Conservation (phyloP, 768 basidiomycete species). For the Cystofilobasidium bisporidii region DNA sequence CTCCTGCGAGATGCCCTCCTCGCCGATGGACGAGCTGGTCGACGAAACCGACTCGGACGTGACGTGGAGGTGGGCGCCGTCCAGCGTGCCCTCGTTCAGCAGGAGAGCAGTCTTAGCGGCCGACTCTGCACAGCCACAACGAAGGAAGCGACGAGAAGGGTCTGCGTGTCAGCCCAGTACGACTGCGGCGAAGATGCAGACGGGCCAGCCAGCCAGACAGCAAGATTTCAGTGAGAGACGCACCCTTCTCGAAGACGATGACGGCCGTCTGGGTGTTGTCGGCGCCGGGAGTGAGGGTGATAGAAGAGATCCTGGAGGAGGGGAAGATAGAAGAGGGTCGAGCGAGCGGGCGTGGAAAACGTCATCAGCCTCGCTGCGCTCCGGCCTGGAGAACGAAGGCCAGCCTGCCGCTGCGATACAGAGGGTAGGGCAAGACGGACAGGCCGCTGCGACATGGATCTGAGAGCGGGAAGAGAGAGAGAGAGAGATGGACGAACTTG, state of each 20-base stretch:
- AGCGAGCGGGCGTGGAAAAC: not conserved
- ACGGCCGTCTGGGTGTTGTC: constrained; percentile 49
- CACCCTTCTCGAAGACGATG: constrained; percentile 68
- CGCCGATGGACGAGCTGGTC: constrained; percentile 30
- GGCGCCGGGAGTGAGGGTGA: constrained; percentile 48
- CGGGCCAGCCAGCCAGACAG: too few relatives aligned
- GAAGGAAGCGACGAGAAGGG: too few relatives aligned
- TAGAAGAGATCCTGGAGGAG: constrained; percentile 52
- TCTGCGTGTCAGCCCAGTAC: too few relatives aligned
- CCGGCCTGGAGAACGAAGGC: not conserved
- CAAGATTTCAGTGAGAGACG: constrained; percentile 25
- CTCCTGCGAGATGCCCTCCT: constrained; percentile 54
- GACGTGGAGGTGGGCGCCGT: constrained; percentile 60
- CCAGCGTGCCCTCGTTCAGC: constrained; percentile 64
- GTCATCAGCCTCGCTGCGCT: not conserved
- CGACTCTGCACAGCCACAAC: constrained; percentile 13
- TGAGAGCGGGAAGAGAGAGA: too few relatives aligned
- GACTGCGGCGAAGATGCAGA: too few relatives aligned
- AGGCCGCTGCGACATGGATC: not conserved
- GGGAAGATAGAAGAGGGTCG: not conserved
- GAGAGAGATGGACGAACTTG: constrained; percentile 25
- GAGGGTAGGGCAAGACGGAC: not conserved
- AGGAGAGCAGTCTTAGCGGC: constrained; percentile 81
- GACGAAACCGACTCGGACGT: constrained; percentile 50
- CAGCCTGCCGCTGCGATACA: not conserved